These are phyloP conservation scores for Aspergillus proliferans DNA, from an alignment of 2,329 filamentous ascomycete species.

Conservation along the genomic window DNA sequence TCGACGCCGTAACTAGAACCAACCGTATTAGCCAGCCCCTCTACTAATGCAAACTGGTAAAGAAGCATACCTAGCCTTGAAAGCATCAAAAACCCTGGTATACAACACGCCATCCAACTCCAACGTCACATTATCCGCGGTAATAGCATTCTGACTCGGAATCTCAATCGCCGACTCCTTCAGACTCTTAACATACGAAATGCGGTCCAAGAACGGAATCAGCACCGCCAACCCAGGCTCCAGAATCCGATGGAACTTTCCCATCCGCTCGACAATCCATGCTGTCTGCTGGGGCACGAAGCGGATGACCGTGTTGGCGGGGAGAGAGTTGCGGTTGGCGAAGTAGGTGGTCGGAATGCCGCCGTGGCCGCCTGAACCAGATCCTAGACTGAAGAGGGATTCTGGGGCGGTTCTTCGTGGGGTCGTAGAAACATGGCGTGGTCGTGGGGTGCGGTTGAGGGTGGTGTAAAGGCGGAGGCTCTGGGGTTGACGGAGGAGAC, in stretches of 20 bases:
- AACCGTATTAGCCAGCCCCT: background rate
- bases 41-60: conserved; percentile 1
- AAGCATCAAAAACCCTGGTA: conserved; percentile 93
- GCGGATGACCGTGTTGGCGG: conserved; percentile 88
- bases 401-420: conserved; percentile 25
- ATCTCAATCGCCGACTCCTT: conserved; percentile 97
- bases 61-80: conserved; percentile 77
- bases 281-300: conserved; percentile 99
- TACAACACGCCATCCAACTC: conserved; percentile 95
- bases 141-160: conserved; percentile 94
- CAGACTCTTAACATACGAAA: conserved; percentile 94
- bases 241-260: conserved; percentile 89
- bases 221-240: conserved; percentile 86
- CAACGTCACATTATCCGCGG: conserved; percentile 94
- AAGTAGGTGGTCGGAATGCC: conserved; percentile 68
- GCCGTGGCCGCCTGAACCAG: conserved; percentile 18
- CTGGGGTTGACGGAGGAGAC: conserved; percentile 13
- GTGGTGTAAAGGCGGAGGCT: conserved; percentile 13
- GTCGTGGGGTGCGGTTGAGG: conserved; percentile 20
- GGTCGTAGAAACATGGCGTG: conserved; percentile 21
- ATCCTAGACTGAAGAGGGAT: conserved; percentile 24
- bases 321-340: conserved; percentile 58
- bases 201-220: conserved; percentile 85
- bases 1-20: conserved; percentile 84
- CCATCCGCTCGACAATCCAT: conserved; percentile 99